Conservation (phyloP, 2,329 filamentous ascomycete genomes). For the Aspergillus felis region DNA sequence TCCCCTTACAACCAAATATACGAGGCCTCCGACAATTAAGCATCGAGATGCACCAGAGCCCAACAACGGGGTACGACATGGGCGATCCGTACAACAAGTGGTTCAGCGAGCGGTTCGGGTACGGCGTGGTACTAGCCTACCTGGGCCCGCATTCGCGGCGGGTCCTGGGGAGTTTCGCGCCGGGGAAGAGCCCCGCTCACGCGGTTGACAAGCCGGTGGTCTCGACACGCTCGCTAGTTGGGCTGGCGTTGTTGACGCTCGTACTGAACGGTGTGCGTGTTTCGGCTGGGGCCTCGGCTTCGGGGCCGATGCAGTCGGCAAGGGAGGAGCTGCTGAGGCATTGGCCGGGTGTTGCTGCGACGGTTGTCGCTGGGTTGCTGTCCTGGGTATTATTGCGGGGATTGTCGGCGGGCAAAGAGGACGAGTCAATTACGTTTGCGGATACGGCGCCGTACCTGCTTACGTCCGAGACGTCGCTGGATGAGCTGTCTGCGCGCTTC, state of each 20-base stretch:
- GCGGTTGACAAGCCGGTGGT: not conserved
- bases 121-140: constrained; percentile 58
- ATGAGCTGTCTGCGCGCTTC: constrained; percentile 59
- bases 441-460: constrained; percentile 61
- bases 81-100: constrained; percentile 57
- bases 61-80: constrained; percentile 61
- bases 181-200: constrained; percentile 32
- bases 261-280: constrained; percentile 5
- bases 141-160: constrained; percentile 58
- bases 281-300: not conserved
- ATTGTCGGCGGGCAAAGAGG: constrained; percentile 1
- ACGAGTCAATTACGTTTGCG: constrained; percentile 28
- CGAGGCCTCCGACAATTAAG: constrained; percentile 45
- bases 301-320: not conserved
- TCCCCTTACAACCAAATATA: constrained; percentile 56
- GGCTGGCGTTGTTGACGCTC: constrained; percentile 6
- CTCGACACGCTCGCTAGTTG: not conserved
- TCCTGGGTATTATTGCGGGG: not conserved
- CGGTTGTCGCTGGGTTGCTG: constrained; percentile 6
- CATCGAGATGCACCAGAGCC: constrained; percentile 58
- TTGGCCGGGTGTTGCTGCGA: constrained; percentile 2
- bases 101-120: constrained; percentile 66
- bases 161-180: constrained; percentile 60
- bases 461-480: constrained; percentile 65
- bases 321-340: not conserved